Evolutionary conservation across 2,329 filamentous ascomycete species (phyloP), one percentile per base, ranked within the genome.

Genomic region (Mollisia scopiformis): DNA sequence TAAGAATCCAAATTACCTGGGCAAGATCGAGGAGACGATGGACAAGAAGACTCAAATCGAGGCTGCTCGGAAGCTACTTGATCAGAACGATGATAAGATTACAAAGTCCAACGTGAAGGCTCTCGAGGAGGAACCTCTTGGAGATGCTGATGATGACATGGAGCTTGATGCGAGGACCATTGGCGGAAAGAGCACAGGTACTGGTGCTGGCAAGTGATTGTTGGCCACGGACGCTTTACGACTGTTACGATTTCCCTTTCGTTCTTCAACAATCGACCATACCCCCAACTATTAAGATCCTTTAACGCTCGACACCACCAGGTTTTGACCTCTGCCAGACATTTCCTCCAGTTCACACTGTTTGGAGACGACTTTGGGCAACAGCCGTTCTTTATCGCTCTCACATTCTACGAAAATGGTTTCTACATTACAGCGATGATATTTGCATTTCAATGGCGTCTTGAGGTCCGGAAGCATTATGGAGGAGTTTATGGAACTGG

Each of bases 21-120:
- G 95, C 52, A 88, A 94, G 71, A 93, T 98, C 57, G 88, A 92
- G 74, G 93, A 97, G 78, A 86, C 96, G 72, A 84, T 97, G 67
- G 90, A 92, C 76, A 93, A 94, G 82, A 92, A 96, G 69, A 88
- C 88, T 73, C 88, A 93, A 73, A 87, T 98, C 64, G 95, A 95
- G 74, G 86, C 90, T 71, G 90, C 91, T 55, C 82, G 93, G 64
- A 93, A 93, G 79, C 85, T 87, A 55, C 85, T 93, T 66, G 84
- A 88, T 71, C 85, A 85, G 55, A 88, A 89, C 67, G 87, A 88
- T 72, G 88, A 86, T 47, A 82, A 83, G 62, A 81, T 88, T 53
- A 80, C 82, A 72, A 83, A 82, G 74, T 82, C 82, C 30, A 79
- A 79, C 6, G 79, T 77, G 6, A 72, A 69, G 62, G 69, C 65